Conservation (phyloP, 768 basidiomycete genomes). For the Boletus rubropictus region DNA sequence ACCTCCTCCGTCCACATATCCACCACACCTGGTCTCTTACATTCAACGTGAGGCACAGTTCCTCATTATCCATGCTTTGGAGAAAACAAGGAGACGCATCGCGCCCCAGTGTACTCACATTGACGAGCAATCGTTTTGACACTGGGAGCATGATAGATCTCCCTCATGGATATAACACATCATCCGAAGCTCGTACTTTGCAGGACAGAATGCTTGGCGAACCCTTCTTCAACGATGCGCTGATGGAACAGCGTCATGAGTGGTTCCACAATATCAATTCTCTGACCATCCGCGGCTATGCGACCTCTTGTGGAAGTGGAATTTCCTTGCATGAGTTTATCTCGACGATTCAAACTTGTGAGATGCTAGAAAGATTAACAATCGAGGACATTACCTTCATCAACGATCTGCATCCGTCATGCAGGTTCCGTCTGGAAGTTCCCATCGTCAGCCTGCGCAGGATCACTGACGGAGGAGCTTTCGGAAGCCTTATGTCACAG, state of each 20-base stretch:
- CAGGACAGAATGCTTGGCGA: background rate
- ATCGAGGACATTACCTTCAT: slow-evolving; percentile 3
- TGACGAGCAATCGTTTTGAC: background rate
- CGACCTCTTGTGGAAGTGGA: background rate
- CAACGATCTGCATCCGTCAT: slow-evolving; percentile 4
- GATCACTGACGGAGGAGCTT: background rate
- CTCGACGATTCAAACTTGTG: background rate
- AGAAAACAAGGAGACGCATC: slow-evolving; percentile 3
- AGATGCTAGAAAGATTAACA: background rate
- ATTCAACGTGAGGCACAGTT: slow-evolving; percentile 3
- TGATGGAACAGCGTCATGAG: background rate
- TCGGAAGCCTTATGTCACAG: slow-evolving; percentile 2
- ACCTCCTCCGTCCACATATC: slow-evolving; percentile 4
- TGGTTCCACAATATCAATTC: slow-evolving; percentile 6
- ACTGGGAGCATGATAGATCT: background rate
- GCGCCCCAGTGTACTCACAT: background rate
- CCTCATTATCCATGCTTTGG: slow-evolving; percentile 1
- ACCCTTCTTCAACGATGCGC: background rate
- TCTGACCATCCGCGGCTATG: background rate
- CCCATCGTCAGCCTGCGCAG: background rate
- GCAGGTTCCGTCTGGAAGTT: slow-evolving; percentile 5
- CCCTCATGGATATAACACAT: background rate
- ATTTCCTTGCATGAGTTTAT: slow-evolving; percentile 6
- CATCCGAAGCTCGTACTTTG: background rate
- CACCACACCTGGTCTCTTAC: slow-evolving; percentile 5